phyloP scores from a whole-genome alignment of 352 stramenopile species.

The Pythium phragmitis region DNA sequence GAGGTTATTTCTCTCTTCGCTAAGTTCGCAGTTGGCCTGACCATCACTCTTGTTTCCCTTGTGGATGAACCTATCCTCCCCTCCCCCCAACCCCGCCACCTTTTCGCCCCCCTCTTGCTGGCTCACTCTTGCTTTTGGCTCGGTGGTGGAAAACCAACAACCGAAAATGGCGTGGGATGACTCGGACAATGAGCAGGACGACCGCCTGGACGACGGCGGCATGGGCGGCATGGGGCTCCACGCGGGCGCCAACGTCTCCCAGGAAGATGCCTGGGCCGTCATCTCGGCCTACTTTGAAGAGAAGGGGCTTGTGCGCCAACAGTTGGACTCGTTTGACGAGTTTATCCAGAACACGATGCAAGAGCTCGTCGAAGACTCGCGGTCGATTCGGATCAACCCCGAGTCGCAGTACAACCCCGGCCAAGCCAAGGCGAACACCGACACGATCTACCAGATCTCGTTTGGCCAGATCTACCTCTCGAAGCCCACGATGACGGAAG shows the following conservation, averaged over 20 bases:
- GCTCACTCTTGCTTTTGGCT: slow-evolving; percentile 37
- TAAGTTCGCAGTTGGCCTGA: slow-evolving; percentile 21
- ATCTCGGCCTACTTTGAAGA: slow-evolving; percentile 99
- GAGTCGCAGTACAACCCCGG: slow-evolving; percentile 96
- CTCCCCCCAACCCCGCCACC: neutral
- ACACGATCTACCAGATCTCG: slow-evolving; percentile 94
- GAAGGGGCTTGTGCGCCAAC: slow-evolving; percentile 99
- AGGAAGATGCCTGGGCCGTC: slow-evolving; percentile 99
- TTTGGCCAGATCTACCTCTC: slow-evolving; percentile 99
- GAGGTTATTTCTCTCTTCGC: slow-evolving; percentile 10
- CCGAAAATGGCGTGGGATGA: slow-evolving; percentile 59
- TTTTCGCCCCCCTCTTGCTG: slow-evolving; percentile 9
- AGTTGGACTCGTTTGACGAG: slow-evolving; percentile 99
- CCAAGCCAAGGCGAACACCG: slow-evolving; percentile 90
- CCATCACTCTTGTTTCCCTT: slow-evolving; percentile 23
- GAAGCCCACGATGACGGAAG: slow-evolving; percentile 97
- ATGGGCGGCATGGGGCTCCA: slow-evolving; percentile 58
- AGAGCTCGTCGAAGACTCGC: slow-evolving; percentile 97
- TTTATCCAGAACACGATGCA: slow-evolving; percentile 99
- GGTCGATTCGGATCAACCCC: slow-evolving; percentile 95
- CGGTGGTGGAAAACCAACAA: slow-evolving; percentile 21
- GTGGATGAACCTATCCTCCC: neutral
- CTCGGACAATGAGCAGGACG: slow-evolving; percentile 28
- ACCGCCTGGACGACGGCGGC: slow-evolving; percentile 40
- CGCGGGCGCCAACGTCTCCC: slow-evolving; percentile 88